Evolutionary conservation across 305 asterid species (phyloP), one percentile per base, ranked within the genome.

Genomic region (Galium porrigens): DNA sequence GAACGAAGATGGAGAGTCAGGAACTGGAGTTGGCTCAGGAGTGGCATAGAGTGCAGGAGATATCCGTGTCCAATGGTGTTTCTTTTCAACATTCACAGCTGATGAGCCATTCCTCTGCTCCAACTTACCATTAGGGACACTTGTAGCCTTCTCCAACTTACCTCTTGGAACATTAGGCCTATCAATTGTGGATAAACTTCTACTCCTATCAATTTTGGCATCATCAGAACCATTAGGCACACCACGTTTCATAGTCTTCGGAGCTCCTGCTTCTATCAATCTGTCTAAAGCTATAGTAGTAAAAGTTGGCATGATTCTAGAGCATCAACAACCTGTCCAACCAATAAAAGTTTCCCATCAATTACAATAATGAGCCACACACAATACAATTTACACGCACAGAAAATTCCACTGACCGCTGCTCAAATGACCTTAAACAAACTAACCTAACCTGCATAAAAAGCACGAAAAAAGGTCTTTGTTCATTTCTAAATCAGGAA

Each of bases 1-100:
- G 69, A 83, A 91, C 5, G 95, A 85, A 36, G 95, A 86, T 1
- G 94, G 97, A 56, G 96, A 79, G 82, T 85, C 98, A 14, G 95
- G 98, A 64, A 91, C 82, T 0, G 96, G 96, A 12, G 94, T 88
- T 20, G 95, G 77, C 68, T 79, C 75, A 0, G 97, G 98, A 61
- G 88, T 88, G 62, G 98, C 88, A 72, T 91, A 91, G 49, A 91
- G 86, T 5, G 95, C 95, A 0, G 98, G 98, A 11, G 96, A 88
- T 69, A 85, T 82, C 73, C 72, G 82, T 70, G 92, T 81, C 96
- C 98, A 85, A 37, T 81, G 85, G 70, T 82, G 76, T 68, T 82
- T 77, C 32, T 63, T 79, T 61, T 81, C 94, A 15, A 46, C 61
- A 64, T 15, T 68, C 59, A 30, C 11, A 7, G 82, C 51, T 10